Evolutionary conservation across 176 grass and related monocot species (phyloP).

Genomic region (Dendrocalamus sinicus): DNA sequence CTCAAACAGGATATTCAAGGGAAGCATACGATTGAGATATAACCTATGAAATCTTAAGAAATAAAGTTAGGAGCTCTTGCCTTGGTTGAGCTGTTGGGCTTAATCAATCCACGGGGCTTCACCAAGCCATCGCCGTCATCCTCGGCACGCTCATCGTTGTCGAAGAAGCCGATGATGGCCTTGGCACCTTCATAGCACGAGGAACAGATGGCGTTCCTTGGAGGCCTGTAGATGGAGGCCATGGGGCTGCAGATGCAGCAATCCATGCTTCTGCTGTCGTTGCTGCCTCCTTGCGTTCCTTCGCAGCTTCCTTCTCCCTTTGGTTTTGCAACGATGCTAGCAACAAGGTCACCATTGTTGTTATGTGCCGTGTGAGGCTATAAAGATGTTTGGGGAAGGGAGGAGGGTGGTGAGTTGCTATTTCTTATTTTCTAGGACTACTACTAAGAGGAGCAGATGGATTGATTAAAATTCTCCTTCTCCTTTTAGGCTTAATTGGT

Average conservation of each 20-base stretch:
- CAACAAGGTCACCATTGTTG: slow-evolving; percentile 36
- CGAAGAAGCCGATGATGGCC: slow-evolving; percentile 66
- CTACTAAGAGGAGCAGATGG: slow-evolving; percentile 38
- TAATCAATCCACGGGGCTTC: background rate
- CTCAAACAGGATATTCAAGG: background rate
- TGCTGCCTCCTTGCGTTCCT: background rate
- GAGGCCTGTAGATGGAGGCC: slow-evolving; percentile 68
- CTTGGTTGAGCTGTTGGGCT: slow-evolving; percentile 35
- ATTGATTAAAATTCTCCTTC: background rate
- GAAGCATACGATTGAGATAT: background rate
- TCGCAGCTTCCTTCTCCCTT: background rate
- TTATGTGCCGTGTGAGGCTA: slow-evolving; percentile 26
- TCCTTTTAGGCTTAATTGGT: background rate
- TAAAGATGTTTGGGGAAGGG: slow-evolving; percentile 37
- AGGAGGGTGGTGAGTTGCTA: slow-evolving; percentile 42
- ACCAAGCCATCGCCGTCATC: background rate
- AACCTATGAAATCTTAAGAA: background rate
- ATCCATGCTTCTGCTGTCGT: slow-evolving; percentile 57
- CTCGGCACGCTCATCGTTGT: slow-evolving; percentile 10
- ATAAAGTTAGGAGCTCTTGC: slow-evolving; percentile 28
- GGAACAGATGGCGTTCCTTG: slow-evolving; percentile 73
- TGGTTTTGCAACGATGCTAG: slow-evolving; percentile 9
- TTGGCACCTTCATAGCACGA: slow-evolving; percentile 81
- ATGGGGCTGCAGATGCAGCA: slow-evolving; percentile 94
- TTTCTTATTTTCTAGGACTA: slow-evolving; percentile 43